These are phyloP conservation scores for Ogataea thermomethanolica DNA, from an alignment of 805 yeast genomes.

Conservation along the genomic window DNA sequence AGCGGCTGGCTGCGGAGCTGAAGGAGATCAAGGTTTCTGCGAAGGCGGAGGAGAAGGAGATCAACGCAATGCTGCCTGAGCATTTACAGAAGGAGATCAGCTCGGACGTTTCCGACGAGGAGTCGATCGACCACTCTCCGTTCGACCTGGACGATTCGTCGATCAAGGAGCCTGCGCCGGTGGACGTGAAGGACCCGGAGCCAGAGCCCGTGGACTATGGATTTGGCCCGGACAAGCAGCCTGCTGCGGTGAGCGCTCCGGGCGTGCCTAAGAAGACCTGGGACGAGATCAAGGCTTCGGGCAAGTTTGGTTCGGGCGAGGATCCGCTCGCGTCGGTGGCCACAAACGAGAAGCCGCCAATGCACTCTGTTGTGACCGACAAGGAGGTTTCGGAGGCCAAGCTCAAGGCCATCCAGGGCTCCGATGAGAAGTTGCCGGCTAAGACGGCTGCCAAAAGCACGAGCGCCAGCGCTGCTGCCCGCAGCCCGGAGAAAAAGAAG, in stretches of 20 bases:
- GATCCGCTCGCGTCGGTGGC: conserved; percentile 35
- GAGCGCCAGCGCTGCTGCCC: neutral
- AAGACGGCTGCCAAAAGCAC: neutral
- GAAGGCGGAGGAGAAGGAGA: conserved; percentile 41
- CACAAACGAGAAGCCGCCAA: conserved; percentile 38
- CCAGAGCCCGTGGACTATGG: conserved; percentile 24
- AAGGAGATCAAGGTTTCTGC: conserved; percentile 38
- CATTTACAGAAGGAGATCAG: conserved; percentile 41
- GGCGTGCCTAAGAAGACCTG: conserved; percentile 27
- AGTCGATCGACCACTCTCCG: conserved; percentile 27
- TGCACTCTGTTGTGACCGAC: conserved; percentile 27
- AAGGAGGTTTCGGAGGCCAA: conserved; percentile 15
- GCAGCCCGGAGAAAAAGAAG: conserved; percentile 7
- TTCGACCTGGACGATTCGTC: conserved; percentile 27
- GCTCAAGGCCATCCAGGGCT: conserved; percentile 6
- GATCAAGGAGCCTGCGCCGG: conserved; percentile 28
- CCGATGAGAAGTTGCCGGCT: neutral
- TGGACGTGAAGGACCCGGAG: conserved; percentile 23
- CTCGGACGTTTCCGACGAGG: conserved; percentile 27
- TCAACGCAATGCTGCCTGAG: conserved; percentile 49
- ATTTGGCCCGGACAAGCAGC: conserved; percentile 28
- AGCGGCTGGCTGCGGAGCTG: conserved; percentile 32
- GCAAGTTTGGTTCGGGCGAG: conserved; percentile 32
- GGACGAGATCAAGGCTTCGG: conserved; percentile 27
- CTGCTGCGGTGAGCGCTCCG: conserved; percentile 22